phyloP scores from a whole-genome alignment of 352 stramenopile species.

The Pythium vanterpoolii region DNA sequence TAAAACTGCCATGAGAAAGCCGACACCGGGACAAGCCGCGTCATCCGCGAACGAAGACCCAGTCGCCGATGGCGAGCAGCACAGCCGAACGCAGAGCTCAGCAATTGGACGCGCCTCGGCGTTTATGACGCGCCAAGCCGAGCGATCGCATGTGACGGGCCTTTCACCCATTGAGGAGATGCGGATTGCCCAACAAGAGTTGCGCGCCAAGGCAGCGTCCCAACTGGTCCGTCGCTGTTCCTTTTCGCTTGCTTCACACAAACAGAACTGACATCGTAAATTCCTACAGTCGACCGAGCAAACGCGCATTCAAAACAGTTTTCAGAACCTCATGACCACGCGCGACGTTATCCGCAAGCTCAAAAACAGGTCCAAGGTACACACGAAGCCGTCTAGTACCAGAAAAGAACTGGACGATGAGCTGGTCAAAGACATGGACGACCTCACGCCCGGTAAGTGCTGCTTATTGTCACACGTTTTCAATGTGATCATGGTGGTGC shows the following conservation, averaged over 20 bases:
- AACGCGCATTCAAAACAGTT: slow-evolving; percentile 34
- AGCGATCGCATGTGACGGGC: slow-evolving; percentile 64
- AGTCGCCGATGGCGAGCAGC: slow-evolving; percentile 4
- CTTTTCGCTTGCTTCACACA: background rate
- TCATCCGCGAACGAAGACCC: background rate
- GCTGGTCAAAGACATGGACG: slow-evolving; percentile 56
- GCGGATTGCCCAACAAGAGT: slow-evolving; percentile 74
- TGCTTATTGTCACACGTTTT: background rate
- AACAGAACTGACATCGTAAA: background rate
- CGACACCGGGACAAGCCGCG: background rate
- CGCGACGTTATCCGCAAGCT: slow-evolving; percentile 54
- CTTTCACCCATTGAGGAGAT: slow-evolving; percentile 86
- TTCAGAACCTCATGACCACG: slow-evolving; percentile 59
- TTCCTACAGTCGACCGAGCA: slow-evolving; percentile 27
- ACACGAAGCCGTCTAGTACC: slow-evolving; percentile 28
- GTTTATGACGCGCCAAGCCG: slow-evolving; percentile 75
- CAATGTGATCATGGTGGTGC: background rate
- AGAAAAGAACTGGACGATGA: slow-evolving; percentile 29
- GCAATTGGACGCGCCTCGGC: slow-evolving; percentile 30
- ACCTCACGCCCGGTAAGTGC: slow-evolving; percentile 62
- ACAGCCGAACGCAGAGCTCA: background rate
- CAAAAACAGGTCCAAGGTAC: slow-evolving; percentile 52
- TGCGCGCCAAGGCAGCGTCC: slow-evolving; percentile 64
- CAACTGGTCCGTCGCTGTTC: slow-evolving; percentile 33
- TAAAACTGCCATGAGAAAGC: background rate